These are phyloP conservation scores for Trichothecium roseum DNA, from an alignment of 2,329 filamentous ascomycete species.

Conservation along the genomic window DNA sequence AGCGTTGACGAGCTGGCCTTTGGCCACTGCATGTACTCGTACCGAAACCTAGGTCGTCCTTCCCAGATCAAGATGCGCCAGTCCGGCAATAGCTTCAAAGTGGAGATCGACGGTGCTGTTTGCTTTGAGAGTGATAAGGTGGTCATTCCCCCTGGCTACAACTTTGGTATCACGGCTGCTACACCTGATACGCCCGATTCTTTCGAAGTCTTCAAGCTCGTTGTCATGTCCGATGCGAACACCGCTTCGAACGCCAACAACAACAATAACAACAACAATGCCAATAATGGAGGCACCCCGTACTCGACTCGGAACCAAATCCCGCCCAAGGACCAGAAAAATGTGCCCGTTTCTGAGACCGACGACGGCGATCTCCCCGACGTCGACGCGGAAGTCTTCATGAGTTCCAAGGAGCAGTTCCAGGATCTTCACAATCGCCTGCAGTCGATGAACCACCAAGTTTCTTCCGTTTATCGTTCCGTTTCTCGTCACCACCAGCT, in stretches of 20 bases:
- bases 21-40: slow-evolving; percentile 81
- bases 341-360: background rate
- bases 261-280: slow-evolving; percentile 18
- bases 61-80: slow-evolving; percentile 68
- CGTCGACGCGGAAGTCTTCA: slow-evolving; percentile 33
- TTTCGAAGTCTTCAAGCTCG: slow-evolving; percentile 85
- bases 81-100: slow-evolving; percentile 54
- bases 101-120: slow-evolving; percentile 65
- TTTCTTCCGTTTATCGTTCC: slow-evolving; percentile 50
- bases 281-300: slow-evolving; percentile 14
- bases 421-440: slow-evolving; percentile 77
- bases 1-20: slow-evolving; percentile 81
- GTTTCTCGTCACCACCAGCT: slow-evolving; percentile 39
- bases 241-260: slow-evolving; percentile 3
- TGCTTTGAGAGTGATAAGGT: slow-evolving; percentile 84
- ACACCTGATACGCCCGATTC: slow-evolving; percentile 89
- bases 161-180: slow-evolving; percentile 77
- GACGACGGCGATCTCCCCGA: slow-evolving; percentile 32
- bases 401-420: slow-evolving; percentile 62
- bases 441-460: slow-evolving; percentile 60
- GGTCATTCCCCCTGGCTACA: slow-evolving; percentile 67
- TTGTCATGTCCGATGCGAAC: slow-evolving; percentile 50
- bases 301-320: slow-evolving; percentile 23
- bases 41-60: slow-evolving; percentile 82
- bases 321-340: slow-evolving; percentile 8